A percentile compares a stretch with the other conserved stretches of the same genome.
Conservation (phyloP, 768 basidiomycete species). For the Boletus reticuloceps region DNA sequence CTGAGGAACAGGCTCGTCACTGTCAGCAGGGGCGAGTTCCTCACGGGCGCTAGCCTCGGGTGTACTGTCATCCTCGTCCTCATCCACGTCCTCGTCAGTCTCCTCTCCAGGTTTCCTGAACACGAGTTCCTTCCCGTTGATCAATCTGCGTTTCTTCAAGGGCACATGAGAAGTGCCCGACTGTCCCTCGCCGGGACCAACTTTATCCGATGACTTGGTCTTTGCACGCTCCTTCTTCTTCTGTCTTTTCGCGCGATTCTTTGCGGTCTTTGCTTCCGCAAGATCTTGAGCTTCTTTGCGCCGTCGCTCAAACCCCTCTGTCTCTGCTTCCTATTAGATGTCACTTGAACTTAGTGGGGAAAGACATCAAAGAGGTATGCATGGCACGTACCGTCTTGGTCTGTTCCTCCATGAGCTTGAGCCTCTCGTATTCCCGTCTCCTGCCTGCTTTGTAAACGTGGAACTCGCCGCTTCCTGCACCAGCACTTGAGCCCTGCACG, state of each 20-base stretch:
- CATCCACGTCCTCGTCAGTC: constrained; percentile 43
- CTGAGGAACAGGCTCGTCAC: constrained; percentile 2
- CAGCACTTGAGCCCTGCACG: constrained; percentile 95
- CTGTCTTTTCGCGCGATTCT: constrained; percentile 90
- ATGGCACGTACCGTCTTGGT: constrained; percentile 59
- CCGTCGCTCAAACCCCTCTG: constrained; percentile 71
- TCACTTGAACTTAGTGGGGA: neutral
- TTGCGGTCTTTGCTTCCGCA: constrained; percentile 88
- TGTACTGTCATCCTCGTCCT: constrained; percentile 34
- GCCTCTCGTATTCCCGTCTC: constrained; percentile 90
- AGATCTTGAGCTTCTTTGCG: constrained; percentile 65
- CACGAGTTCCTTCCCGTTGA: constrained; percentile 71
- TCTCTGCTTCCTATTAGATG: constrained; percentile 58
- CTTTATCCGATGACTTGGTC: constrained; percentile 34
- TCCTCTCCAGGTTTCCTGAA: constrained; percentile 55
- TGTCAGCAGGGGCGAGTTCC: neutral
- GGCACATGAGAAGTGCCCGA: constrained; percentile 38
- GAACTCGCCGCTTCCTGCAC: constrained; percentile 96
- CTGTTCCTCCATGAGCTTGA: constrained; percentile 87
- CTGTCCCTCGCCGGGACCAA: constrained; percentile 24
- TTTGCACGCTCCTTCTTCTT: constrained; percentile 84
- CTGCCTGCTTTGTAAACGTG: constrained; percentile 97
- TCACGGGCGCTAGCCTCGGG: neutral
- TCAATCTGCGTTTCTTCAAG: constrained; percentile 77
- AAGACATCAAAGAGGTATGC: neutral